Percentiles rank a stretch among this genome's conserved stretches.
Evolutionary conservation across 192 early-diverging fungal species (phyloP).

Genomic region (Anaeromyces robustus): DNA sequence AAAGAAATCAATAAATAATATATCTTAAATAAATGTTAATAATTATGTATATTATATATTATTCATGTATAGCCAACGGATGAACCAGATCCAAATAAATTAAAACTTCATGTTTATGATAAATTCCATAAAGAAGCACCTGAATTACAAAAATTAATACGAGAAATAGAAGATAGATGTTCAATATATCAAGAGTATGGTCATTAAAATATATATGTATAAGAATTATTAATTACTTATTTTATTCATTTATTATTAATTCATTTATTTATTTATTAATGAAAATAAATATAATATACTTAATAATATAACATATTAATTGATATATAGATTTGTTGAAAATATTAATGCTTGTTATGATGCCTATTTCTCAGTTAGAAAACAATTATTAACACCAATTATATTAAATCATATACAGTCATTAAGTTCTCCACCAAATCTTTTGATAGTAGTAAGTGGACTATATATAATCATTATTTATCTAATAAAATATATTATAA

Average conservation of each 20-base stretch:
- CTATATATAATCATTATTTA: no score
- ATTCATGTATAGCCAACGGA: not conserved
- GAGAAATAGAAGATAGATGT: conserved; percentile 62
- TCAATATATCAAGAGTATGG: conserved; percentile 50
- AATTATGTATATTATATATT: no score
- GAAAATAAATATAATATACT: no score
- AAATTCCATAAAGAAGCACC: conserved; percentile 60
- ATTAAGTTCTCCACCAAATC: not conserved
- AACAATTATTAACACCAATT: conserved; percentile 45
- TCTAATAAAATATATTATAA: no score
- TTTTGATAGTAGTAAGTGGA: not conserved
- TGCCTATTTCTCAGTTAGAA: conserved; percentile 59
- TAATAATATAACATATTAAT: no score
- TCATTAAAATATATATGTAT: no score
- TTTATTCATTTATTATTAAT: not conserved
- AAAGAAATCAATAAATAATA: no score
- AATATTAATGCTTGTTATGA: conserved; percentile 59
- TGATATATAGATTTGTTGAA: conserved; percentile 34
- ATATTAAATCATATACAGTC: conserved; percentile 39
- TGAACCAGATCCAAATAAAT: conserved; percentile 4
- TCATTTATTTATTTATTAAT: no score
- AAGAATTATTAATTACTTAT: no score
- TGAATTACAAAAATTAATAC: conserved; percentile 40
- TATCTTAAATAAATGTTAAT: no score
- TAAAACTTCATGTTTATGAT: conserved; percentile 14